phyloP scores from a whole-genome alignment of 345 rosid species.

The Euphorbia pulcherrima region DNA sequence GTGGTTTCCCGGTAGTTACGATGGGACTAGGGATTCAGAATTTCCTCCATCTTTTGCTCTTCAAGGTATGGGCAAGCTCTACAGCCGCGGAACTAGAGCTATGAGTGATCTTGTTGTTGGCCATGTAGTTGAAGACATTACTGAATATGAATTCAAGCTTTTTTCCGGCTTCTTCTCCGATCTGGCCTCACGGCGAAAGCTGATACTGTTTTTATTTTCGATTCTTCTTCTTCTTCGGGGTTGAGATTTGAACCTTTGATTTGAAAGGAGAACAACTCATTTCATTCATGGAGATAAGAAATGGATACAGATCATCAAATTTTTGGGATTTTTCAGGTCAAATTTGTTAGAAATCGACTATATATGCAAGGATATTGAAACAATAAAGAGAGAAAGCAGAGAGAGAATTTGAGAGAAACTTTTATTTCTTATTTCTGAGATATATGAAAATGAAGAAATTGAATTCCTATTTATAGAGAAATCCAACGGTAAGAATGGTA shows the following conservation, averaged over 20 bases:
- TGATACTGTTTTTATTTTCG: constrained; percentile 54
- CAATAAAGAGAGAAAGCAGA: too few relatives aligned
- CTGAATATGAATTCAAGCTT: constrained; percentile 48
- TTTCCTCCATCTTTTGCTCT: constrained; percentile 35
- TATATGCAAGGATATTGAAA: too few relatives aligned
- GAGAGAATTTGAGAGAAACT: too few relatives aligned
- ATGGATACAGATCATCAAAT: too few relatives aligned
- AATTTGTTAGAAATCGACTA: too few relatives aligned
- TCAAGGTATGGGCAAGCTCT: constrained; percentile 64
- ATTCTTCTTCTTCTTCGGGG: constrained; percentile 23
- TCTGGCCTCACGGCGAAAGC: constrained; percentile 62
- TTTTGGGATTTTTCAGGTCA: too few relatives aligned
- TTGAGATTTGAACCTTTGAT: constrained; percentile 39
- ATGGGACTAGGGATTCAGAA: not conserved
- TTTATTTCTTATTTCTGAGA: too few relatives aligned
- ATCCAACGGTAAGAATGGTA: too few relatives aligned
- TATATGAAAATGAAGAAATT: too few relatives aligned
- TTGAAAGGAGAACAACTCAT: constrained; percentile 63
- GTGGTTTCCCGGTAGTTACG: not conserved
- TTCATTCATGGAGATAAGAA: too few relatives aligned
- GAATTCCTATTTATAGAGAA: too few relatives aligned
- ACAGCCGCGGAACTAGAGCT: constrained; percentile 51
- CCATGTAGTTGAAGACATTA: constrained; percentile 53
- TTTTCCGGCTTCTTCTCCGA: constrained; percentile 61
- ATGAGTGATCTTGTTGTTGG: constrained; percentile 57